Percentiles rank a stretch among this genome's conserved stretches.
Conservation (phyloP, 1,139 yeast genomes). For the Pichia sp. region DNA sequence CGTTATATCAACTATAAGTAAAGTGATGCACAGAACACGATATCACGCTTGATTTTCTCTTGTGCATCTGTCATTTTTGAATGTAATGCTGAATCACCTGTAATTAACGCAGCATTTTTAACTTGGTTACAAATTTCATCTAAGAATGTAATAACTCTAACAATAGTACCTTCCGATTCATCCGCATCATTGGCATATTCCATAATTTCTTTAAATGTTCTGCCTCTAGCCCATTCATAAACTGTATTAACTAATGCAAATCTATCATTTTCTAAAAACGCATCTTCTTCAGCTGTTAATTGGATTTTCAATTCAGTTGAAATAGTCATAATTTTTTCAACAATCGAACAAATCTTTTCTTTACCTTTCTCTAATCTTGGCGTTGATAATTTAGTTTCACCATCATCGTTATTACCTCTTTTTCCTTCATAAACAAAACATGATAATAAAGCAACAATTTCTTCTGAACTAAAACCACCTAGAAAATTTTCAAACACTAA, state of each 20-base stretch:
- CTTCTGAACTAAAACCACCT: constrained; percentile 92
- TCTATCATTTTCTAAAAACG: constrained; percentile 73
- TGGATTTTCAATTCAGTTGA: constrained; percentile 66
- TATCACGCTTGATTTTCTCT: constrained; percentile 91
- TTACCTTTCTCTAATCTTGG: constrained; percentile 83
- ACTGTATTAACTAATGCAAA: constrained; percentile 91
- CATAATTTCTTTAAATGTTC: constrained; percentile 87
- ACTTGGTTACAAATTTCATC: constrained; percentile 96
- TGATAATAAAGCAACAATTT: constrained; percentile 86
- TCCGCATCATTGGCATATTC: constrained; percentile 39
- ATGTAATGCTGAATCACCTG: constrained; percentile 86
- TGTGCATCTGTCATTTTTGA: constrained; percentile 89
- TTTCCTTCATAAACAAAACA: constrained; percentile 91
- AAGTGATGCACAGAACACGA: constrained; percentile 93
- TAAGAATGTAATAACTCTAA: constrained; percentile 87
- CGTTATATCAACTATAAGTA: constrained; percentile 39
- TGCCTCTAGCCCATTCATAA: constrained; percentile 97
- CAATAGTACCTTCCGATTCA: constrained; percentile 96
- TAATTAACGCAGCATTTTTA: constrained; percentile 86
- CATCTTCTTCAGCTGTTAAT: constrained; percentile 79
- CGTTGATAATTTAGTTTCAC: constrained; percentile 50
- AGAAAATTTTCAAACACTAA: constrained; percentile 83
- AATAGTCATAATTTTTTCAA: constrained; percentile 54
- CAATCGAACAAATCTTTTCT: constrained; percentile 61
- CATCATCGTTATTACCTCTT: constrained; percentile 35